Conservation (phyloP, 2,329 filamentous ascomycete species). For the Botrytis tulipae region DNA sequence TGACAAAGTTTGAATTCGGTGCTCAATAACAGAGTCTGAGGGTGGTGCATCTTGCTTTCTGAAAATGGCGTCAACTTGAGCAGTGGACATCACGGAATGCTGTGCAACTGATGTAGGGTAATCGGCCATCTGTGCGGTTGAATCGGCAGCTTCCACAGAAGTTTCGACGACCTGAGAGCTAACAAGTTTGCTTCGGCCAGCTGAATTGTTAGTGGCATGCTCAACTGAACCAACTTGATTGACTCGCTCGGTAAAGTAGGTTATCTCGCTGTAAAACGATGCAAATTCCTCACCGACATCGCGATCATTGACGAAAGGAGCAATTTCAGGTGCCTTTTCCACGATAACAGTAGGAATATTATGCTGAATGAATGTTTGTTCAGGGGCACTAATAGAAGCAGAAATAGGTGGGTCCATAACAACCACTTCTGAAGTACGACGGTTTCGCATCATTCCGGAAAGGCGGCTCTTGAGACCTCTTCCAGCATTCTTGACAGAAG, state of each 20-base stretch:
- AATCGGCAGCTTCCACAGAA: background rate
- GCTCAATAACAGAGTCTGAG: background rate
- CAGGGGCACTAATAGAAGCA: background rate
- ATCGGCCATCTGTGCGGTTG: background rate
- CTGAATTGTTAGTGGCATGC: background rate
- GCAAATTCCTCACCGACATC: background rate
- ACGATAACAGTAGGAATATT: background rate
- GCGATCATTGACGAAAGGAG: background rate
- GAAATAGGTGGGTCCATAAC: too few relatives aligned
- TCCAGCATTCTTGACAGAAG: constrained; percentile 17
- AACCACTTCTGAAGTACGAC: background rate
- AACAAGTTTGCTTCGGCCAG: background rate
- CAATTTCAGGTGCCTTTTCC: background rate
- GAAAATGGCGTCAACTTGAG: background rate
- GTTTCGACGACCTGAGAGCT: too few relatives aligned
- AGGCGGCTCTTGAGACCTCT: constrained; percentile 17
- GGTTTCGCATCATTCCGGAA: constrained; percentile 6
- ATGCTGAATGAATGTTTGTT: background rate
- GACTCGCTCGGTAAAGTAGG: background rate
- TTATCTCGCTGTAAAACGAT: background rate
- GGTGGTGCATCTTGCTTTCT: background rate
- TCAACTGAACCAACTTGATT: background rate
- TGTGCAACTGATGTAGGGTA: background rate
- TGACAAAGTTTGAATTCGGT: background rate
- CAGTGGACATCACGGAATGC: background rate